Evolutionary conservation across 371 early-diverging fungal species (phyloP), one percentile per base, ranked within the genome.

Genomic region (Paraphysoderma sedebokerense): DNA sequence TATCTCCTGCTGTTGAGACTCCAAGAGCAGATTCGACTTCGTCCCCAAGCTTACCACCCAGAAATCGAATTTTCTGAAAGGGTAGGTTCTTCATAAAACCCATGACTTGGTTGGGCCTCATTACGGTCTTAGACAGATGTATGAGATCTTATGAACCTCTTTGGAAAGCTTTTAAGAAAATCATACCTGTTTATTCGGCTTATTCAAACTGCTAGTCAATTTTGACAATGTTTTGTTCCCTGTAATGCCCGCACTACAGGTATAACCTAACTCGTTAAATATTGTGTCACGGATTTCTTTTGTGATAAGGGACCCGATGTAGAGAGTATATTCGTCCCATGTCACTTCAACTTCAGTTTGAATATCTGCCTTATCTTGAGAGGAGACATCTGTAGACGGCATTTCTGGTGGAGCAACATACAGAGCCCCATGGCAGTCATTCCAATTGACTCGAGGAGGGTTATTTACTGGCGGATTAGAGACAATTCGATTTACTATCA

Each of bases 21-120:
- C 63, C 62, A 20, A 82, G 64, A 34, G 68, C 72, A 1, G 58
- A 51, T 35, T 70, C 78, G 0, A 92, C 69, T 44, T 77, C 70
- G 9, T 57, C 57, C 2, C 93, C 93, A 11, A 89, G 66, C 51
- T 89, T 90, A 28, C 93, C 92, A n/a, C 92, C 93, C 20, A 92
- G 53, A 38, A 71, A 74, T 15, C 82, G 71, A 32, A 90, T 85
- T 50, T 81, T 82, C 27, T 61, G 55, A 38, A 89, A 67, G 1
- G 83, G 79, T 2, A 82, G 55, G 4, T 62, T 55, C 17, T 62
- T 44, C 64, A 92, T 71, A 52, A 83, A 79, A 2, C 58, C 52
- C 1, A 63, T 46, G 5, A 69, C 65, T 28, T 72, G 65, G 22
- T 55, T 60, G 31, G 58, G 68, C 48, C 79, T 70, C 12, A 87